These are phyloP conservation scores for Hirsutella minnesotensis DNA, from an alignment of 2,329 filamentous ascomycete species.

Conservation along the genomic window DNA sequence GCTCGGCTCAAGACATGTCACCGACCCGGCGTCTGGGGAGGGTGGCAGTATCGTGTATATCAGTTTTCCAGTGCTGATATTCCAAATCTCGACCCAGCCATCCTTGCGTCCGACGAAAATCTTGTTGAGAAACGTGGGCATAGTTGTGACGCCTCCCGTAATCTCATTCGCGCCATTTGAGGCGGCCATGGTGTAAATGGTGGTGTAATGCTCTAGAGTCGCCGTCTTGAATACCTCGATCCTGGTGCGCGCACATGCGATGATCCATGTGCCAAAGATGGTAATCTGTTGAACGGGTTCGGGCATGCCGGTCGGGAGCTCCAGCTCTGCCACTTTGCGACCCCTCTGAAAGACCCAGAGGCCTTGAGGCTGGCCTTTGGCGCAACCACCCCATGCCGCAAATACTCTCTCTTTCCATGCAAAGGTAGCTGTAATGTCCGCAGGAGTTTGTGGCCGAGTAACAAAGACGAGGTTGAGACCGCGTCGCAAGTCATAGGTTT, in stretches of 20 bases:
- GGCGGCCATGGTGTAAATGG: conserved; percentile 50
- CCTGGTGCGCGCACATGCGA: conserved; percentile 62
- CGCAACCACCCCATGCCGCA: conserved; percentile 71
- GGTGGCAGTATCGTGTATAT: conserved; percentile 82
- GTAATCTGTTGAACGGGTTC: conserved; percentile 68
- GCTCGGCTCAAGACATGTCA: conserved; percentile 78
- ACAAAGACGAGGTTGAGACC: conserved; percentile 90
- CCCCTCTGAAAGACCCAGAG: conserved; percentile 90
- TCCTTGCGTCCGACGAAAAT: conserved; percentile 80
- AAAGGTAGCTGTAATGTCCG: conserved; percentile 71
- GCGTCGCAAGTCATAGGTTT: conserved; percentile 88
- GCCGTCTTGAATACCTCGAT: conserved; percentile 84
- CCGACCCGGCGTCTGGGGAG: conserved; percentile 57
- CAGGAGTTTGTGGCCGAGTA: conserved; percentile 79
- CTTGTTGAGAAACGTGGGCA: conserved; percentile 96
- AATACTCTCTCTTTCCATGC: conserved; percentile 82
- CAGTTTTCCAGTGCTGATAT: conserved; percentile 81
- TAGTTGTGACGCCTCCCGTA: conserved; percentile 67
- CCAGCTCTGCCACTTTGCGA: conserved; percentile 67
- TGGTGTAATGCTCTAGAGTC: conserved; percentile 83
- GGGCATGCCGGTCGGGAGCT: conserved; percentile 49
- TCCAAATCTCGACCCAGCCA: conserved; percentile 94
- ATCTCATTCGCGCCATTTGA: conserved; percentile 53
- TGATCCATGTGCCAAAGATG: conserved; percentile 83
- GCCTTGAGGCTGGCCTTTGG: conserved; percentile 44